A percentile compares a stretch with the other conserved stretches of the same genome.
Evolutionary conservation across 192 early-diverging fungal species (phyloP).

Genomic region (Coemansia umbellata): DNA sequence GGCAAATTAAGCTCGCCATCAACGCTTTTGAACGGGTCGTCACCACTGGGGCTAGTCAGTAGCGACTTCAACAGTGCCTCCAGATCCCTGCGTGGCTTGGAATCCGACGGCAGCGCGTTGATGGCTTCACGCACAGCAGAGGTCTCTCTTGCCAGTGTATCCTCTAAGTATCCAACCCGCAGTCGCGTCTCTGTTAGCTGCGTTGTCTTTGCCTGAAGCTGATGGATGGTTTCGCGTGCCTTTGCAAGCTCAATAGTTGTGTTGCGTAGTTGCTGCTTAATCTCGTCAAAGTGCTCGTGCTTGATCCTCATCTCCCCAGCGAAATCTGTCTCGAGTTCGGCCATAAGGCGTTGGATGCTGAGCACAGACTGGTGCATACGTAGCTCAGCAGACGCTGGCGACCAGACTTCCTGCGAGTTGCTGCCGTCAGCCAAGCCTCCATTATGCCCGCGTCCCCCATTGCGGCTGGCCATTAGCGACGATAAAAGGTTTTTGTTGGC

Average conservation of each 20-base stretch:
- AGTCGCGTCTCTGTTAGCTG: conserved; percentile 59
- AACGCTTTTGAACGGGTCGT: background rate
- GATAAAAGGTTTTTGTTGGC: conserved; percentile 21
- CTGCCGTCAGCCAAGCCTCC: background rate
- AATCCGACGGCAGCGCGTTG: conserved; percentile 18
- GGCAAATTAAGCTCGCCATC: conserved; percentile 14
- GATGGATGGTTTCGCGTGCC: conserved; percentile 52
- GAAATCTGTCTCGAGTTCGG: conserved; percentile 67
- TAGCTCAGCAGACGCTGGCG: conserved; percentile 32
- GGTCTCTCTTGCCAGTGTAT: conserved; percentile 52
- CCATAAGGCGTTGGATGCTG: conserved; percentile 63
- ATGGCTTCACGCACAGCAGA: conserved; percentile 40
- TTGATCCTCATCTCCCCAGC: conserved; percentile 56
- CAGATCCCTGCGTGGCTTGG: conserved; percentile 28
- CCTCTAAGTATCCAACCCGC: conserved; percentile 59
- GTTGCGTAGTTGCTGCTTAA: conserved; percentile 54
- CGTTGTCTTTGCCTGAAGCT: conserved; percentile 49
- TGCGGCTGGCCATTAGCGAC: conserved; percentile 19
- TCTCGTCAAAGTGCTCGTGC: conserved; percentile 54
- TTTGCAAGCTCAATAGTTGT: conserved; percentile 56
- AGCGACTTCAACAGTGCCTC: conserved; percentile 23
- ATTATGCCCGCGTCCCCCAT: background rate
- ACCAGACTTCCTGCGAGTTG: conserved; percentile 16
- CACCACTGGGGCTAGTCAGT: conserved; percentile 5
- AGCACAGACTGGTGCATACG: conserved; percentile 48